These are phyloP conservation scores for Ceratobasidium sp. DNA, from an alignment of 1,284 basidiomycete genomes.

Conservation along the genomic window DNA sequence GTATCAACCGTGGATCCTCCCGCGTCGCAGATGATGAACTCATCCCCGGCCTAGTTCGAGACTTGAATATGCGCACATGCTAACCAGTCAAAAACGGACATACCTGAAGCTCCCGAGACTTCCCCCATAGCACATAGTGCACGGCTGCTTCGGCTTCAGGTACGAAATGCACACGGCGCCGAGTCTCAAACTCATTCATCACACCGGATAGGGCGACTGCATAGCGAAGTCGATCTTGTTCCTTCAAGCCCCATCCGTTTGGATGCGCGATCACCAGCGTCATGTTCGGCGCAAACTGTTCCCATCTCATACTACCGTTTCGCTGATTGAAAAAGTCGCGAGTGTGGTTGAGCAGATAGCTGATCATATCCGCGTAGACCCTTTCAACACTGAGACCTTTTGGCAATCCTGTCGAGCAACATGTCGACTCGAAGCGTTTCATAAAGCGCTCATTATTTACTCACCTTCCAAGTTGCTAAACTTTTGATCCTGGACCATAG, in stretches of 20 bases:
- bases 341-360: constrained; percentile 5
- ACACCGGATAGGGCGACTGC: background rate
- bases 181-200: background rate
- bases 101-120: constrained; percentile 7
- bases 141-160: constrained; percentile 25
- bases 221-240: constrained; percentile 4
- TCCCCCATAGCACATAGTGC: constrained; percentile 15
- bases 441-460: too few species aligned
- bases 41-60: background rate
- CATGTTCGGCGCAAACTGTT: background rate
- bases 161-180: background rate
- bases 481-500: background rate
- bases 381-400: background rate
- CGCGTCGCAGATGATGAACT: constrained; percentile 14
- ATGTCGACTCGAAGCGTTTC: background rate
- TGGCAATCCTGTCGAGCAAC: background rate
- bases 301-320: background rate
- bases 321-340: constrained; percentile 9
- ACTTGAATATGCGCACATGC: background rate
- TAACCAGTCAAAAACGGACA: background rate
- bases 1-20: constrained; percentile 19
- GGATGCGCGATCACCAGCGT: constrained; percentile 12
- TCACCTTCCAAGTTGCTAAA: constrained; percentile 3
- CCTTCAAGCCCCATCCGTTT: constrained; percentile 8
- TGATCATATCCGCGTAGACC: constrained; percentile 18